phyloP scores from a whole-genome alignment of 768 basidiomycete species.

The Collybia nuda region DNA sequence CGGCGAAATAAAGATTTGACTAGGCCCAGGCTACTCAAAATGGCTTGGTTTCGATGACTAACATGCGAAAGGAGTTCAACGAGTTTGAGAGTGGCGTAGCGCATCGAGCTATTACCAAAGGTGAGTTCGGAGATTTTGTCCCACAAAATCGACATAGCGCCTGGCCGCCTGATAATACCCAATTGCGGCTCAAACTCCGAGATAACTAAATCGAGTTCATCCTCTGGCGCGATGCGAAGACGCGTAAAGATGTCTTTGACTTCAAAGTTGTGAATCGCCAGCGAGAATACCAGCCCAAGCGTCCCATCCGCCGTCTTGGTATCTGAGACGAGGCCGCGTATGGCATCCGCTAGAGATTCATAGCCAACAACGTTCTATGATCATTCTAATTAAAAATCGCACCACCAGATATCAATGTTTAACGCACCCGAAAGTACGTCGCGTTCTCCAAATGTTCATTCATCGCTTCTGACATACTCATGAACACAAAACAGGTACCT shows the following conservation, averaged over 20 bases:
- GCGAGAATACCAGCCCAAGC: conserved; percentile 65
- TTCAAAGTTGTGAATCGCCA: conserved; percentile 67
- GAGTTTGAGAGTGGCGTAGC: conserved; percentile 56
- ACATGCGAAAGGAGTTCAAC: conserved; percentile 60
- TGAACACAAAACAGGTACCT: conserved; percentile 59
- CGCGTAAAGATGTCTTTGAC: conserved; percentile 53
- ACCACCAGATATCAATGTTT: neutral
- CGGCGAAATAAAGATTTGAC: conserved; percentile 50
- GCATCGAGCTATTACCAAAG: conserved; percentile 36
- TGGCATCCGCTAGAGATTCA: conserved; percentile 57
- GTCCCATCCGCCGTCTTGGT: conserved; percentile 49
- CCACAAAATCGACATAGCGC: conserved; percentile 63
- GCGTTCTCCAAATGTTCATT: conserved; percentile 53
- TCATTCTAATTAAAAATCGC: conserved; percentile 4
- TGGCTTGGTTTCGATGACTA: conserved; percentile 69
- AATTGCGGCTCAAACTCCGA: conserved; percentile 41
- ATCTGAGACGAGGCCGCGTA: conserved; percentile 51
- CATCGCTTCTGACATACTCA: conserved; percentile 65
- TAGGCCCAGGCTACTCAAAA: conserved; percentile 60
- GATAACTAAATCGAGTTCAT: conserved; percentile 42
- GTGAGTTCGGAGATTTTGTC: conserved; percentile 37
- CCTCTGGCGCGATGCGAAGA: conserved; percentile 31
- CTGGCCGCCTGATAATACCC: conserved; percentile 55
- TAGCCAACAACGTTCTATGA: conserved; percentile 62
- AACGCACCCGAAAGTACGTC: conserved; percentile 65